Base-by-base conservation (phyloP, 2,329 filamentous ascomycete genomes). In the Fusarium gaditjirri region DNA sequence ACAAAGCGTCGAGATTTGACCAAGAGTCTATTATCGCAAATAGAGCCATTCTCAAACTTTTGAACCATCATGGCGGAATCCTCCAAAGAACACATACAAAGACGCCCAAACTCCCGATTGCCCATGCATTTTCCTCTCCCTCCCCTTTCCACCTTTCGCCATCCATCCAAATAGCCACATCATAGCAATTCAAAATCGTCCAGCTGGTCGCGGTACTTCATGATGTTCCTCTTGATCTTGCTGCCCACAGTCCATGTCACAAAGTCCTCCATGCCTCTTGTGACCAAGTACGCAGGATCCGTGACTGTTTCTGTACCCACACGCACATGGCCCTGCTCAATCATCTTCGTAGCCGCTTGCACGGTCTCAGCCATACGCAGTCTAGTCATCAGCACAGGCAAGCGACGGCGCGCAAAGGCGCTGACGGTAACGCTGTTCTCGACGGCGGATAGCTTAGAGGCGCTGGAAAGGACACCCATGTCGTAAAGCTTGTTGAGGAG, bases 201-300 rank as follows among this genome's bases (percentile, higher is more conserved):
- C 83, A 98, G 83, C 86, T 97, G 94, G 82, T 98, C 94, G 76
- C 94, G 90, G 81, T 98, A 98, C 83, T 93, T 94, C 89, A 97
- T 91, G 72, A 98, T 97, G 80, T 94, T 96, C 80, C 93, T 89
- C 92, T 97, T 97, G 81, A 98, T 95, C 92, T 98, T 98, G 83
- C 94, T 97, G 67, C 94, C 94, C 77, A 97, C 93, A 14, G 95
- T 92, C 95, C 95, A 98, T 1, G 95, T 98, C 23, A 98, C 93
- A 80, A 97, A 97, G 83, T 98, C 95, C 83, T 98, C 95, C 88
- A 97, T 94, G 68, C 90, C 93, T 73, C 95, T 87, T 41, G 94
- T 96, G 12, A 98, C 94, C 58, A 98, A 83, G 78, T 94, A 98
- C 2, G 94, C 95, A 33, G 94, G 91, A 80, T 98, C 95, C 5